Conservation (phyloP, 2,329 filamentous ascomycete genomes). For the Mollisiaceae sp. region DNA sequence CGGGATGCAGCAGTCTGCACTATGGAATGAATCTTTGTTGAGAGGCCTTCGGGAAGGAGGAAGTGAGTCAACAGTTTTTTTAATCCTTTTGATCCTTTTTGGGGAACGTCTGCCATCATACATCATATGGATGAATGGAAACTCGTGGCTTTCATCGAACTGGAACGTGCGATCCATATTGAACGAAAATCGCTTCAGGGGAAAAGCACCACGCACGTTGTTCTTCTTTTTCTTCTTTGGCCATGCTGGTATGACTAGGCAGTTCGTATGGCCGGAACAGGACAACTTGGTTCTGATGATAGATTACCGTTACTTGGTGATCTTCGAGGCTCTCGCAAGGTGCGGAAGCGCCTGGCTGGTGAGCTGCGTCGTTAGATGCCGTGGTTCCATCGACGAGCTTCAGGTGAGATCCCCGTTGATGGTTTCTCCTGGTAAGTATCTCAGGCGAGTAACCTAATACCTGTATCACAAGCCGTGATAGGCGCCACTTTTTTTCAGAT, state of each 20-base stretch:
- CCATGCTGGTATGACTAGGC: background rate
- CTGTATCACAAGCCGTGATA: background rate
- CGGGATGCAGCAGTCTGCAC: background rate
- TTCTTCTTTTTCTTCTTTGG: too few species aligned
- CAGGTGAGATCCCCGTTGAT: background rate
- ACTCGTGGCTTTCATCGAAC: background rate
- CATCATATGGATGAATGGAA: constrained; percentile 2
- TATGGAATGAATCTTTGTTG: background rate
- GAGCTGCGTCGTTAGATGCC: background rate
- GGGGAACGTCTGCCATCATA: background rate
- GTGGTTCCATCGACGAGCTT: background rate
- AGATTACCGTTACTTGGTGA: background rate
- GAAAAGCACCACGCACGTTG: background rate
- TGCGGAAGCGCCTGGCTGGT: background rate
- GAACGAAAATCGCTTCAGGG: background rate
- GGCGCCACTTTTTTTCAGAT: background rate
- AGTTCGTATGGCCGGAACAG: constrained; percentile 1
- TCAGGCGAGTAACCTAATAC: background rate
- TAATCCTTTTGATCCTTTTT: background rate
- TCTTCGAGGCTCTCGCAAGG: background rate
- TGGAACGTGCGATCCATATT: background rate
- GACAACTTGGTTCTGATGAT: background rate
- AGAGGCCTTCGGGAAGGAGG: constrained; percentile 3
- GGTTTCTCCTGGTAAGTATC: background rate
- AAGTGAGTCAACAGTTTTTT: background rate